Percentiles rank a stretch among this genome's conserved stretches.
These are phyloP conservation scores for Colletotrichum eremochloae DNA, from an alignment of 2,329 filamentous ascomycete genomes.

Conservation along the genomic window DNA sequence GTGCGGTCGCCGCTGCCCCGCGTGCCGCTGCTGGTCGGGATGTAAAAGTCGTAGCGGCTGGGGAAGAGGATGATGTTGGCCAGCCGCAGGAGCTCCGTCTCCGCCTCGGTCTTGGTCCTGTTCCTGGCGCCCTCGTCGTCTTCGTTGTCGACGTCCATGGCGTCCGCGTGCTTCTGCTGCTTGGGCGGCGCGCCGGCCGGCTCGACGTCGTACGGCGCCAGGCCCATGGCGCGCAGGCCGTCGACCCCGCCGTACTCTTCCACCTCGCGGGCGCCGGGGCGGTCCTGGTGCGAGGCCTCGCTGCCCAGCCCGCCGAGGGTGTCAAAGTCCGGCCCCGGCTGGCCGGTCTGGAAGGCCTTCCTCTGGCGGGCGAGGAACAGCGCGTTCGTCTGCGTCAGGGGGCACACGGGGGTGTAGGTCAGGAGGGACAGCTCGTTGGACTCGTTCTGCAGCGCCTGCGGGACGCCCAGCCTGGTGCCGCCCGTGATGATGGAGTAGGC, in stretches of 20 bases:
- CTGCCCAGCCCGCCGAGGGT: constrained; percentile 64
- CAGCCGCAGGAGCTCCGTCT: constrained; percentile 66
- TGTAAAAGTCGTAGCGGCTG: constrained; percentile 44
- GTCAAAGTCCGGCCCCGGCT: constrained; percentile 69
- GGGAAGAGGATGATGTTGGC: constrained; percentile 71
- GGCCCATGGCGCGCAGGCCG: constrained; percentile 69
- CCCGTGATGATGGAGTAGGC: constrained; percentile 67
- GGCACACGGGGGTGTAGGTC: constrained; percentile 68
- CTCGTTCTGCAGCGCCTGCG: constrained; percentile 39
- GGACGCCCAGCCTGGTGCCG: constrained; percentile 51
- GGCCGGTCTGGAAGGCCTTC: constrained; percentile 68
- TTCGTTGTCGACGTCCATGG: constrained; percentile 46
- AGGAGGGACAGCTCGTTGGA: constrained; percentile 61
- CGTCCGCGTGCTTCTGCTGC: constrained; percentile 41
- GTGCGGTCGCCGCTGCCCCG: constrained; percentile 41
- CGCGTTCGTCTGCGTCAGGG: constrained; percentile 59
- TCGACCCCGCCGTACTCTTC: constrained; percentile 63
- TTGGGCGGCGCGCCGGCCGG: constrained; percentile 48
- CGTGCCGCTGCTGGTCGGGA: constrained; percentile 35
- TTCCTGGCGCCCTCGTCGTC: constrained; percentile 46
- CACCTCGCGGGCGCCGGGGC: constrained; percentile 65
- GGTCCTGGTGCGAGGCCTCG: constrained; percentile 64
- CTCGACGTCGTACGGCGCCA: constrained; percentile 64
- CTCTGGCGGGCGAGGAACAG: constrained; percentile 58
- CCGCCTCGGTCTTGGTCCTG: constrained; percentile 54